These are phyloP conservation scores for Ogataea pilisensis DNA, from an alignment of 805 yeast genomes.

Conservation along the genomic window DNA sequence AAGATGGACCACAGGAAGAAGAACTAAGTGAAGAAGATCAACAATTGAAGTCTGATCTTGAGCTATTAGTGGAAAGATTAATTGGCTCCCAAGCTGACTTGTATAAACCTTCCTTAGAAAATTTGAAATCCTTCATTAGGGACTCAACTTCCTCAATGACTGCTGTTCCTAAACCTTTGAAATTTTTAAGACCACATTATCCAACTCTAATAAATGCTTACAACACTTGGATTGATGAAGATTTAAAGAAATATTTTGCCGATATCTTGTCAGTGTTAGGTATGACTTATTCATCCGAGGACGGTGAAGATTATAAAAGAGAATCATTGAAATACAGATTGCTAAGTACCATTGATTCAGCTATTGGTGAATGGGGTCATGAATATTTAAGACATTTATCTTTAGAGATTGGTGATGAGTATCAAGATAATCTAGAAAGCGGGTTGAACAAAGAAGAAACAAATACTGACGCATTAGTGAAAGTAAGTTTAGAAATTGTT, in stretches of 20 bases:
- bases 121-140: constrained; percentile 72
- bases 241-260: constrained; percentile 58
- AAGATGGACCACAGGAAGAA: constrained; percentile 46
- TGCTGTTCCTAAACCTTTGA: constrained; percentile 98
- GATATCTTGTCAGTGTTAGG: constrained; percentile 91
- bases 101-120: constrained; percentile 58
- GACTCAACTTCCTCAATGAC: constrained; percentile 98
- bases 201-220: constrained; percentile 62
- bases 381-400: constrained; percentile 96
- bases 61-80: constrained; percentile 77
- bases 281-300: constrained; percentile 86
- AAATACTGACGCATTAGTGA: constrained; percentile 38
- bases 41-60: constrained; percentile 81
- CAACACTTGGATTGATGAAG: constrained; percentile 54
- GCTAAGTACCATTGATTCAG: constrained; percentile 37
- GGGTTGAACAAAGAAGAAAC: constrained; percentile 20
- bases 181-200: constrained; percentile 87
- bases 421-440: constrained; percentile 43
- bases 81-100: constrained; percentile 47
- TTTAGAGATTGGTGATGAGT: constrained; percentile 87
- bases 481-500: constrained; percentile 70
- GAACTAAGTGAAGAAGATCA: constrained; percentile 92
- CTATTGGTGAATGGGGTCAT: constrained; percentile 92
- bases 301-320: constrained; percentile 44
- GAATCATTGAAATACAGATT: constrained; percentile 81